These are phyloP conservation scores for Solanum megistacrolobum DNA, from an alignment of 257 asterid species.

Conservation along the genomic window DNA sequence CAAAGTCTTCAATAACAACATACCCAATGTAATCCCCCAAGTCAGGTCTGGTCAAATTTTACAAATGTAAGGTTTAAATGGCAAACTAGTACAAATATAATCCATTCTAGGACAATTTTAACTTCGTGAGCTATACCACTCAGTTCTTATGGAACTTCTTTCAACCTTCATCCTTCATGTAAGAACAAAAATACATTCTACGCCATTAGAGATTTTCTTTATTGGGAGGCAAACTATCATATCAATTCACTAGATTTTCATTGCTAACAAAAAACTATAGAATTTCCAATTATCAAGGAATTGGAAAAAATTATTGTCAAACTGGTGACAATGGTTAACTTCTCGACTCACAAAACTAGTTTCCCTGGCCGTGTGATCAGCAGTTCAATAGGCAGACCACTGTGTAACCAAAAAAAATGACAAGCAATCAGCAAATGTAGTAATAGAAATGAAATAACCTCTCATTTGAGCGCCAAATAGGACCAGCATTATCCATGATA, in stretches of 20 bases:
- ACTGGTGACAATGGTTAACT: not conserved
- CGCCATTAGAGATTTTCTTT: not conserved
- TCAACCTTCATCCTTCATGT: not conserved
- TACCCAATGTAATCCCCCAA: not conserved
- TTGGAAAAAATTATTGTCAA: not conserved
- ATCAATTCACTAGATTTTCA: not conserved
- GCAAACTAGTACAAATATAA: not conserved
- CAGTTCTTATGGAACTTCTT: not conserved
- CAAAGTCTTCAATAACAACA: not conserved
- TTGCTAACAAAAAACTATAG: not conserved
- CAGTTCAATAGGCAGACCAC: not conserved
- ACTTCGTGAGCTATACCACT: not conserved
- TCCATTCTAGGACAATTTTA: not conserved
- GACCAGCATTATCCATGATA: slow-evolving; percentile 82
- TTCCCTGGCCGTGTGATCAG: not conserved
- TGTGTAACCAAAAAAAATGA: not conserved
- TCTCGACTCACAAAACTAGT: not conserved
- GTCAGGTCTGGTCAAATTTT: not conserved
- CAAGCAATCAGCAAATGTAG: not conserved
- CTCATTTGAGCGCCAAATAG: slow-evolving; percentile 81
- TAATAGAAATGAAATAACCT: slow-evolving; percentile 40
- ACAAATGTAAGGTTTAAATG: not conserved
- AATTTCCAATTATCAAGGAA: not conserved
- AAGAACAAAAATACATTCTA: not conserved
- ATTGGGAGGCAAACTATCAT: not conserved